Evolutionary conservation across 768 basidiomycete genomes (phyloP).

Genomic region (Trametes punicea): DNA sequence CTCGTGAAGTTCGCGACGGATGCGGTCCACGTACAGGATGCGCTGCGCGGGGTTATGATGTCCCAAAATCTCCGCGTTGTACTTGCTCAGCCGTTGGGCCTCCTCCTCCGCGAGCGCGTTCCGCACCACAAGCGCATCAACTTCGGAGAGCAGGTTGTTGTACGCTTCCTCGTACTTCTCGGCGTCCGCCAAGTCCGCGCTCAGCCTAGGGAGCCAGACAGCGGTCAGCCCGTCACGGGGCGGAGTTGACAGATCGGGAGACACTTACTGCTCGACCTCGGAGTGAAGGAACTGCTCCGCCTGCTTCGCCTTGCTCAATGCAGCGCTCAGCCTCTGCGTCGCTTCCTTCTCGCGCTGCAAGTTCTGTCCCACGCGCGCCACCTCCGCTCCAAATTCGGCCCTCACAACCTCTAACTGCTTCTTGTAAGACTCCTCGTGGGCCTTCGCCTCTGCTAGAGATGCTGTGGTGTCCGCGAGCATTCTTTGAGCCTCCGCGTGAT

Average conservation of each 20-base stretch:
- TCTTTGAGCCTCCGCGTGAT: slow-evolving; percentile 20
- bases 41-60: slow-evolving; percentile 83
- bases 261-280: slow-evolving; percentile 65
- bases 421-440: slow-evolving; percentile 26
- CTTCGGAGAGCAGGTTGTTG: slow-evolving; percentile 56
- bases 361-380: slow-evolving; percentile 28
- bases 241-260: not conserved
- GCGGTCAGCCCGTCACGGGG: not conserved
- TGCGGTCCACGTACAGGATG: slow-evolving; percentile 82
- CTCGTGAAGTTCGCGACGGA: slow-evolving; percentile 76
- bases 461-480: slow-evolving; percentile 24
- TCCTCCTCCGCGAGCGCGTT: slow-evolving; percentile 83
- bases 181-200: slow-evolving; percentile 52
- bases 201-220: slow-evolving; percentile 32
- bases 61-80: slow-evolving; percentile 83
- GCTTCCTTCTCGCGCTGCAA: slow-evolving; percentile 35
- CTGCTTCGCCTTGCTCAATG: slow-evolving; percentile 53
- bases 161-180: slow-evolving; percentile 74
- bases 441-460: slow-evolving; percentile 19
- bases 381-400: slow-evolving; percentile 32
- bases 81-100: slow-evolving; percentile 65
- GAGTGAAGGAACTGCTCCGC: slow-evolving; percentile 66
- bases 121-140: slow-evolving; percentile 59
- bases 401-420: slow-evolving; percentile 28
- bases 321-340: slow-evolving; percentile 44